Evolutionary conservation across 768 basidiomycete species (phyloP).

Genomic region (Megacollybia marginata): DNA sequence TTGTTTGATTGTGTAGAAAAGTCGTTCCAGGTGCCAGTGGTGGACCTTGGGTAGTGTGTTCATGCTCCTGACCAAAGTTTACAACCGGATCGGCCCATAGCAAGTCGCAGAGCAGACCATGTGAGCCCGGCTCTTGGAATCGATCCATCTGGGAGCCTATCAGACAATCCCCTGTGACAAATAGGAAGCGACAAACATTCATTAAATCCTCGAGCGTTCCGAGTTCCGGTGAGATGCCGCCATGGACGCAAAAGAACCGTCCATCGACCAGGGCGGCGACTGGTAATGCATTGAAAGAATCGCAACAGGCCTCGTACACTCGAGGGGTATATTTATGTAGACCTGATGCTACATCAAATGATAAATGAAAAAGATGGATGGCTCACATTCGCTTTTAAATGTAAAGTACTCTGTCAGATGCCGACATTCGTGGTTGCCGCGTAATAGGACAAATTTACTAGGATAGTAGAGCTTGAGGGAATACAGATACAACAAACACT

Average conservation of each 20-base stretch:
- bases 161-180: slow-evolving; percentile 4
- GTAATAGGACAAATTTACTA: slow-evolving; percentile 70
- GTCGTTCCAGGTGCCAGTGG: slow-evolving; percentile 49
- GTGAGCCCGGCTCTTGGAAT: slow-evolving; percentile 88
- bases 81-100: slow-evolving; percentile 94
- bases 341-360: slow-evolving; percentile 34
- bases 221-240: slow-evolving; percentile 87
- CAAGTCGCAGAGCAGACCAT: slow-evolving; percentile 88
- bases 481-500: slow-evolving; percentile 92
- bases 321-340: slow-evolving; percentile 82
- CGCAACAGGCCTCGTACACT: slow-evolving; percentile 90
- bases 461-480: slow-evolving; percentile 90
- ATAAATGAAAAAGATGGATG: slow-evolving; percentile 1
- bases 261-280: slow-evolving; percentile 88
- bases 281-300: slow-evolving; percentile 86
- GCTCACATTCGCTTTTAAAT: slow-evolving; percentile 92
- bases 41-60: slow-evolving; percentile 40
- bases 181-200: slow-evolving; percentile 27
- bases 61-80: slow-evolving; percentile 80
- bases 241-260: slow-evolving; percentile 97
- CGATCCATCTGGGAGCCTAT: slow-evolving; percentile 65
- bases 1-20: slow-evolving; percentile 4
- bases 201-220: slow-evolving; percentile 70
- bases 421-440: slow-evolving; percentile 96
- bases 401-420: slow-evolving; percentile 98